These are phyloP conservation scores for Sporothrix globosa DNA, from an alignment of 2,329 filamentous ascomycete species.

Conservation along the genomic window DNA sequence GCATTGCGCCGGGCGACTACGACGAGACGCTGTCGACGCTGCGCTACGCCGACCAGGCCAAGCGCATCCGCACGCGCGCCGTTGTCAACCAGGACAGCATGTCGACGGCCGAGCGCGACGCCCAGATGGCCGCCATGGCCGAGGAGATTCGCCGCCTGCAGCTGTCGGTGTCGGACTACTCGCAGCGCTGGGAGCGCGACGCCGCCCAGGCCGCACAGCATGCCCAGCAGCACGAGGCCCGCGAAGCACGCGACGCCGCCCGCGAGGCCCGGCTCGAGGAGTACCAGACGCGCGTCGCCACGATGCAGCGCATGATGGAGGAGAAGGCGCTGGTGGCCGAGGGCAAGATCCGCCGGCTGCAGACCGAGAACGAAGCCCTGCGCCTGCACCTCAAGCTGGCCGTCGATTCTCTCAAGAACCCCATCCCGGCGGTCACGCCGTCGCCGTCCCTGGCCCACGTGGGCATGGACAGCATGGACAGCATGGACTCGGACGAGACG, in stretches of 20 bases:
- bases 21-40: constrained; percentile 96
- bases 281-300: constrained; percentile 86
- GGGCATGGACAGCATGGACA: too few relatives aligned
- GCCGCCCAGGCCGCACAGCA: constrained; percentile 44
- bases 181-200: constrained; percentile 72
- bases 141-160: constrained; percentile 90
- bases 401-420: constrained; percentile 84
- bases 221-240: constrained; percentile 53
- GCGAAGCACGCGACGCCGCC: constrained; percentile 65
- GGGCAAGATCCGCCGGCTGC: constrained; percentile 87
- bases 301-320: constrained; percentile 95
- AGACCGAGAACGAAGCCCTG: constrained; percentile 87
- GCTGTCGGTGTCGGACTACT: constrained; percentile 68
- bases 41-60: constrained; percentile 96
- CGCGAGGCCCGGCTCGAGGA: constrained; percentile 87
- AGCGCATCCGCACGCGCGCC: constrained; percentile 91
- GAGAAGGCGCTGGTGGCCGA: constrained; percentile 88
- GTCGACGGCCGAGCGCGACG: constrained; percentile 88
- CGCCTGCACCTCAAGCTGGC: constrained; percentile 86
- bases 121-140: constrained; percentile 90
- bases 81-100: constrained; percentile 95
- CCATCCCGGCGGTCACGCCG: constrained; percentile 67
- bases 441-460: constrained; percentile 36
- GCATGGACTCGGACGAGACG: background rate
- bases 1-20: constrained; percentile 92